phyloP scores from a whole-genome alignment of 2,329 filamentous ascomycete species.

The Cadophora gregata region DNA sequence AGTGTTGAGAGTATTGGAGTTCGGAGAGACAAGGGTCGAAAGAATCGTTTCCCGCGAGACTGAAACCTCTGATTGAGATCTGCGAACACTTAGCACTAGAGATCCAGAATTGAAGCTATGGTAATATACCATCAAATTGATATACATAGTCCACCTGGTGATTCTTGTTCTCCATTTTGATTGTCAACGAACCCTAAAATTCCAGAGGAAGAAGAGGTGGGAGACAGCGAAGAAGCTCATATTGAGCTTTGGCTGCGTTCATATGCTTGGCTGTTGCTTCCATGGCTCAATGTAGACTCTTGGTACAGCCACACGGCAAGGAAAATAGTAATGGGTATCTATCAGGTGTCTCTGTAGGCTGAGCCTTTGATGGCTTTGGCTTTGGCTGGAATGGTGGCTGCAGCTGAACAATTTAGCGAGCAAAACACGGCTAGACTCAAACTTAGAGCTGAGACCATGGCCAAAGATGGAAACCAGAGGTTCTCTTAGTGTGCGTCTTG shows the following conservation, averaged over 20 bases:
- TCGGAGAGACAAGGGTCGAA: constrained; percentile 6
- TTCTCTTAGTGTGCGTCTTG: background rate
- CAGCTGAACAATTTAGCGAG: background rate
- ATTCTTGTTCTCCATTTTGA: constrained; percentile 3
- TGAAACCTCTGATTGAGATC: background rate
- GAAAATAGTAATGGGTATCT: background rate
- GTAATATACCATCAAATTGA: background rate
- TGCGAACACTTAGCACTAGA: background rate
- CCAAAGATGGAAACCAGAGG: background rate
- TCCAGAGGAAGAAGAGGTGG: background rate
- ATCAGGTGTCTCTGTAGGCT: background rate
- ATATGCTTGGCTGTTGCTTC: background rate
- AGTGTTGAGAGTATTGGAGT: constrained; percentile 12
- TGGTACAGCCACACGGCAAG: background rate
- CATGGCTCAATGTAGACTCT: background rate
- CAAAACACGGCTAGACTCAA: background rate
- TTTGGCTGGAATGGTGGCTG: background rate
- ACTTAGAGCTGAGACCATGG: background rate
- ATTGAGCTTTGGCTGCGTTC: background rate
- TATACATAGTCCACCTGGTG: background rate
- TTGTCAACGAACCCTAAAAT: background rate
- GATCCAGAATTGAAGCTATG: background rate
- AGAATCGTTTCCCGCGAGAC: background rate
- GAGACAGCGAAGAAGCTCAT: background rate
- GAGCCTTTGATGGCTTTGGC: background rate